Percentiles rank a stretch among this genome's conserved stretches.
Evolutionary conservation across 306 rosid species (phyloP).

Genomic region (Sophora flavescens): DNA sequence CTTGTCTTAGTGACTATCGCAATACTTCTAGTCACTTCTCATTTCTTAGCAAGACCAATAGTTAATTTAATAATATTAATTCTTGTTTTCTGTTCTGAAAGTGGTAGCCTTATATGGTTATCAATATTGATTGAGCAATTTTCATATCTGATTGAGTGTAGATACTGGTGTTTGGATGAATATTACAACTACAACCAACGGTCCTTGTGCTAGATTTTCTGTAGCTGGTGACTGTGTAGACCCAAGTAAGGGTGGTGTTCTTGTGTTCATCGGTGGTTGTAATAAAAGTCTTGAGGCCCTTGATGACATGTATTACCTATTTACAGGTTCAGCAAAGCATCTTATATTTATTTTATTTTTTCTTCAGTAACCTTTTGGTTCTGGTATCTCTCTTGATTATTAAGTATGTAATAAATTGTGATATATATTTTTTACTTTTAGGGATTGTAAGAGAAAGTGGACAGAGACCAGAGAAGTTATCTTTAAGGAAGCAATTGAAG

Average conservation of each 20-base stretch:
- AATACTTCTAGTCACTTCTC: conserved; percentile 20
- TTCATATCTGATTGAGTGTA: conserved; percentile 54
- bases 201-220: conserved; percentile 95
- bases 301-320: conserved; percentile 87
- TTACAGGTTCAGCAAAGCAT: conserved; percentile 74
- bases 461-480: conserved; percentile 85
- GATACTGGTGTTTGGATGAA: conserved; percentile 90
- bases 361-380: conserved; percentile 15
- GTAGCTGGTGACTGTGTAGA: conserved; percentile 95
- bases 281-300: conserved; percentile 94
- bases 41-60: conserved; percentile 1
- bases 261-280: conserved; percentile 95
- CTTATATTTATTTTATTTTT: conserved; percentile 32
- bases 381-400: conserved; percentile 38
- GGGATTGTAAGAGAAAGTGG: conserved; percentile 79
- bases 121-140: conserved; percentile 22
- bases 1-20: conserved; percentile 5
- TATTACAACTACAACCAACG: conserved; percentile 66
- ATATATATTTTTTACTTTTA: conserved; percentile 54
- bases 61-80: conserved; percentile 11
- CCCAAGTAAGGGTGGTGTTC: conserved; percentile 82
- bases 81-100: conserved; percentile 33
- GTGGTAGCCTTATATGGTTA: conserved; percentile 22
- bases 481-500: conserved; percentile 91
- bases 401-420: conserved; percentile 35